These are phyloP conservation scores for Venturia aucupariae DNA, from an alignment of 2,329 filamentous ascomycete species.

Conservation along the genomic window DNA sequence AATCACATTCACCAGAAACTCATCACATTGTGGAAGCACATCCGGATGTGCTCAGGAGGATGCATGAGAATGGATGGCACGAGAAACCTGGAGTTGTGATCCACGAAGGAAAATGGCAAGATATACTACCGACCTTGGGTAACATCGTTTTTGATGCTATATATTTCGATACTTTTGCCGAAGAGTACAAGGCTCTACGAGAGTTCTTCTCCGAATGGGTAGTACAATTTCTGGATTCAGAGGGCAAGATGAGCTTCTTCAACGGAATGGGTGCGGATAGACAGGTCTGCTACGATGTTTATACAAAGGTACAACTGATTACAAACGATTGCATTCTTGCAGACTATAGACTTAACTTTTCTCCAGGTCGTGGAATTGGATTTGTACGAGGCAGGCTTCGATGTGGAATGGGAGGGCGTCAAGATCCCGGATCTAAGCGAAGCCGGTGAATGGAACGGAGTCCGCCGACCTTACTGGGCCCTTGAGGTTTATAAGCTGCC, in stretches of 20 bases:
- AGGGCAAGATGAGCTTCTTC: slow-evolving; percentile 53
- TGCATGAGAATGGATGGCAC: slow-evolving; percentile 39
- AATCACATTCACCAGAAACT: slow-evolving; percentile 33
- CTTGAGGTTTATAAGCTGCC: slow-evolving; percentile 69
- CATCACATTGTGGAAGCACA: slow-evolving; percentile 46
- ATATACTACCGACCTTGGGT: slow-evolving; percentile 35
- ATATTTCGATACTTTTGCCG: slow-evolving; percentile 97
- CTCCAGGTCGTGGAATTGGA: slow-evolving; percentile 70
- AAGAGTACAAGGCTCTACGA: slow-evolving; percentile 78
- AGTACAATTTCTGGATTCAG: slow-evolving; percentile 62
- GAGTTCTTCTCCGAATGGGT: slow-evolving; percentile 84
- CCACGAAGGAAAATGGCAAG: slow-evolving; percentile 42
- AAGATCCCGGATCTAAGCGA: slow-evolving; percentile 62
- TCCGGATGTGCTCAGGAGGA: slow-evolving; percentile 36
- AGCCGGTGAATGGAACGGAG: slow-evolving; percentile 76
- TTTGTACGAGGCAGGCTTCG: slow-evolving; percentile 76
- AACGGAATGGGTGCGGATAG: slow-evolving; percentile 82
- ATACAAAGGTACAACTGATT: slow-evolving; percentile 53
- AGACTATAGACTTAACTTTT: not conserved
- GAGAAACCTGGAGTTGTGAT: slow-evolving; percentile 40
- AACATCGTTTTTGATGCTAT: slow-evolving; percentile 42
- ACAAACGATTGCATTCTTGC: not conserved
- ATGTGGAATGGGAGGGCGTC: slow-evolving; percentile 77
- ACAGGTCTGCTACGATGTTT: slow-evolving; percentile 91
- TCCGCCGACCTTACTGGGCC: slow-evolving; percentile 83